Conservation (phyloP, 176 grass and related monocot species). For the Coix lacrymajobi region DNA sequence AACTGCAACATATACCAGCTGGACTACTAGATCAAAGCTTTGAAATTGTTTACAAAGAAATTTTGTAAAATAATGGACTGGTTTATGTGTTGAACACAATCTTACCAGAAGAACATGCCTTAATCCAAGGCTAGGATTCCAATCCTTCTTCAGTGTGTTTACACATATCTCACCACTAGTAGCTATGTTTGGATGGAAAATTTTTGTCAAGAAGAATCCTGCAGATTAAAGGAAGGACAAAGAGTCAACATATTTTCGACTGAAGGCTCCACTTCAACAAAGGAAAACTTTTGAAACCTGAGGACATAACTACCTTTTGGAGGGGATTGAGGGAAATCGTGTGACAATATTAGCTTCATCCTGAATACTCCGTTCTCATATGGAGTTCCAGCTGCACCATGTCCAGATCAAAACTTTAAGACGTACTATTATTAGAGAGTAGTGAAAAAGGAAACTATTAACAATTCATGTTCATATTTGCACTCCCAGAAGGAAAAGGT, state of each 20-base stretch:
- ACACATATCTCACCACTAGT: conserved; percentile 93
- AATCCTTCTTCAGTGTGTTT: conserved; percentile 96
- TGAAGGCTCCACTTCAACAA: conserved; percentile 8
- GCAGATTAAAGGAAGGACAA: conserved; percentile 4
- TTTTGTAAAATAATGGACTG: background rate
- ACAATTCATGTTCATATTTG: background rate
- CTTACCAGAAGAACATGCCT: conserved; percentile 89
- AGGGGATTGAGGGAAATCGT: conserved; percentile 80
- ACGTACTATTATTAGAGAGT: background rate
- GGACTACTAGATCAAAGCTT: background rate
- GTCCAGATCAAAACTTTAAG: background rate
- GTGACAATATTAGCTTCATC: conserved; percentile 88
- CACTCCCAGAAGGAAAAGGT: background rate
- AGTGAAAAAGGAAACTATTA: background rate
- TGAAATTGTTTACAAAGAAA: background rate
- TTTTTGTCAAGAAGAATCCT: conserved; percentile 86
- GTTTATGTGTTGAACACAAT: background rate
- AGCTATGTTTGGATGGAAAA: conserved; percentile 97
- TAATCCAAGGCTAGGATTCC: conserved; percentile 87
- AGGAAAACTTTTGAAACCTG: conserved; percentile 44
- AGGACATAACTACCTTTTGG: conserved; percentile 56
- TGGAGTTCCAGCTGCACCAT: conserved; percentile 76
- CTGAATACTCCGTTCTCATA: conserved; percentile 91
- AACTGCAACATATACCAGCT: background rate
- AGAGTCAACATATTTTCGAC: background rate